These are phyloP conservation scores for Lentinula aciculospora DNA, from an alignment of 768 basidiomycete species.

Conservation along the genomic window DNA sequence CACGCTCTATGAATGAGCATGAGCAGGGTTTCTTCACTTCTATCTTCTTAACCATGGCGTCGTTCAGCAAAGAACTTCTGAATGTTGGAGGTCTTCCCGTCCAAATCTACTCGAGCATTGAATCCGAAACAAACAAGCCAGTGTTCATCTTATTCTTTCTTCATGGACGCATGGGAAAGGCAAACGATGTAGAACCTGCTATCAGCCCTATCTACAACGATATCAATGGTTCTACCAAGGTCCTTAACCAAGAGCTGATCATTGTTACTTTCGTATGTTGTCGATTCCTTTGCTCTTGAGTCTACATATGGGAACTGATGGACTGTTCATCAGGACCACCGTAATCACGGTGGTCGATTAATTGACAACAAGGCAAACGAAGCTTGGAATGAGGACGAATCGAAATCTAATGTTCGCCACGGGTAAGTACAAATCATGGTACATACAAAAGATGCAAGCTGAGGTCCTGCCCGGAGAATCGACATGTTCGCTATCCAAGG, in stretches of 20 bases:
- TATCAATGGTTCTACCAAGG: constrained; percentile 8
- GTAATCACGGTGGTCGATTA: constrained; percentile 38
- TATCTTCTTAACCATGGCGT: neutral
- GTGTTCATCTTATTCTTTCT: constrained; percentile 35
- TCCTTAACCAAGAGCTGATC: constrained; percentile 19
- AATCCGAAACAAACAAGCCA: constrained; percentile 11
- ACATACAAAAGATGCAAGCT: neutral
- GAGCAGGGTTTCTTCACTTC: no score
- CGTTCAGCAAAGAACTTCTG: constrained; percentile 16
- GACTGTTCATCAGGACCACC: constrained; percentile 33
- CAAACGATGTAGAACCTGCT: constrained; percentile 20
- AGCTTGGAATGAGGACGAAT: constrained; percentile 25
- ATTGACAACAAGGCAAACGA: constrained; percentile 27
- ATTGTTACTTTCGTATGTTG: constrained; percentile 33
- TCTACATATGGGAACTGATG: no score
- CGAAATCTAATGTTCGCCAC: constrained; percentile 30
- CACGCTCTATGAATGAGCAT: no score
- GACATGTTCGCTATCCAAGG: constrained; percentile 46
- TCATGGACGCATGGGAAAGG: constrained; percentile 33
- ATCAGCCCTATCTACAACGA: constrained; percentile 20
- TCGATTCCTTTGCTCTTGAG: neutral
- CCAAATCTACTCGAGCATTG: constrained; percentile 22
- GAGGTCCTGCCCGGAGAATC: constrained; percentile 19
- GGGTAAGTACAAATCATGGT: constrained; percentile 25
- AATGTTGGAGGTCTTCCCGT: constrained; percentile 32